A percentile compares a stretch with the other conserved stretches of the same genome.
Conservation (phyloP, 495 filamentous ascomycete species). For the Trichocladium uniseriatum region DNA sequence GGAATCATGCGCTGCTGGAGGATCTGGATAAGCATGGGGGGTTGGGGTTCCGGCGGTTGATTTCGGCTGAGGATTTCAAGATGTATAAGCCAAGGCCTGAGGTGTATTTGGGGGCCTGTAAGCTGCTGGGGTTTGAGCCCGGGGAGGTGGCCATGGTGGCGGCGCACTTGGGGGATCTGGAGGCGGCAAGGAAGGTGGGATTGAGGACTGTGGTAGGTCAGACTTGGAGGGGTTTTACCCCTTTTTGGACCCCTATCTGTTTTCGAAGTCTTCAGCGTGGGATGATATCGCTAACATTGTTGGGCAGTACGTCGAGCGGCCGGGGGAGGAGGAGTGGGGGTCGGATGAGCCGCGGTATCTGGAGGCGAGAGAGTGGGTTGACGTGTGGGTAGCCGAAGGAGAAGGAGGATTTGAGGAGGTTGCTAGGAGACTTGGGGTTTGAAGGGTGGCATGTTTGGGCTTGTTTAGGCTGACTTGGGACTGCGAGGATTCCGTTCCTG, state of each 20-base stretch:
- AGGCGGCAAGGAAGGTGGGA: constrained; percentile 54
- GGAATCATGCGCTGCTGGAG: constrained; percentile 55
- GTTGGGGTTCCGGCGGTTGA: constrained; percentile 52
- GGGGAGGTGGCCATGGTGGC: constrained; percentile 69
- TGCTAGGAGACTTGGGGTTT: constrained; percentile 37
- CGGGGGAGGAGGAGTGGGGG: constrained; percentile 53
- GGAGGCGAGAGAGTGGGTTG: constrained; percentile 51
- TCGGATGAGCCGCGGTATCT: constrained; percentile 42
- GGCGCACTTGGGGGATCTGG: constrained; percentile 60
- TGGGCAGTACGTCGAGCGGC: constrained; percentile 73
- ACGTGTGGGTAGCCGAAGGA: constrained; percentile 47
- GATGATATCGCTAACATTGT: too few species aligned
- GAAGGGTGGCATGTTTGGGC: background rate
- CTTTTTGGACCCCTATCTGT: too few species aligned
- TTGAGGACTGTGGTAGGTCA: constrained; percentile 59
- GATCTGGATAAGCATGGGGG: constrained; percentile 50
- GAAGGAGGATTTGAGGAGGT: constrained; percentile 48
- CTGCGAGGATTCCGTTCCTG: too few species aligned
- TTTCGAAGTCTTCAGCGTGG: too few species aligned
- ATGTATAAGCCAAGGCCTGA: constrained; percentile 66
- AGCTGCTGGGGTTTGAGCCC: constrained; percentile 46
- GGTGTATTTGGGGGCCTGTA: constrained; percentile 59
- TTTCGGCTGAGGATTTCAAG: constrained; percentile 60
- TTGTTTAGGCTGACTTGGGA: too few species aligned
- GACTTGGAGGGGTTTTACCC: too few species aligned